phyloP scores from a whole-genome alignment of 2,329 filamentous ascomycete species.

The Fusarium sulawesiense region DNA sequence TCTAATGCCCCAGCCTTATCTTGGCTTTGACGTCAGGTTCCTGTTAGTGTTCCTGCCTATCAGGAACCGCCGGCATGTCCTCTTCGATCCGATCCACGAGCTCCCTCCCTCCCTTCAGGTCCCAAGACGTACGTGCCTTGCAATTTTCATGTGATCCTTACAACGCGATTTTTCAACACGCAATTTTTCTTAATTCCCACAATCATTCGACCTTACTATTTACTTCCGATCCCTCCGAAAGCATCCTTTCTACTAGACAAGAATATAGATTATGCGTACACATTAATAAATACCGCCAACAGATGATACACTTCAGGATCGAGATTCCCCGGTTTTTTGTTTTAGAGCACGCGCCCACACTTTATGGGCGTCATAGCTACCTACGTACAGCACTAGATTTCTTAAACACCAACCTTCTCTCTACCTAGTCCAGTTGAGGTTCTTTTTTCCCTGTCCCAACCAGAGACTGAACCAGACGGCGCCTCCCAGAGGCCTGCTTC shows the following conservation, averaged over 20 bases:
- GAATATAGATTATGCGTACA: background rate
- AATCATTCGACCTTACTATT: background rate
- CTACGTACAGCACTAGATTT: slow-evolving; percentile 25
- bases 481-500: slow-evolving; percentile 37
- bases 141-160: slow-evolving; percentile 33
- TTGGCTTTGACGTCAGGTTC: slow-evolving; percentile 44
- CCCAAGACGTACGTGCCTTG: background rate
- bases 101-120: background rate
- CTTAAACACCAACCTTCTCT: slow-evolving; percentile 10
- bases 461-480: slow-evolving; percentile 21
- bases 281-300: slow-evolving; percentile 9
- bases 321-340: slow-evolving; percentile 35
- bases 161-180: slow-evolving; percentile 6
- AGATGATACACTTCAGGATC: slow-evolving; percentile 24
- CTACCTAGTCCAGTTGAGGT: background rate
- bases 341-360: slow-evolving; percentile 37
- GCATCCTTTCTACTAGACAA: background rate
- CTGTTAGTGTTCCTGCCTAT: slow-evolving; percentile 46
- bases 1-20: slow-evolving; percentile 8
- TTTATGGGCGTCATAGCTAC: slow-evolving; percentile 43
- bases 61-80: slow-evolving; percentile 41
- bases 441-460: slow-evolving; percentile 1
- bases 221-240: background rate
- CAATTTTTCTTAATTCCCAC: slow-evolving; percentile 6
- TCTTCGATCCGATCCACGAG: slow-evolving; percentile 1